Conservation (phyloP, 73 alveolate genomes). For the Chromera velia region DNA sequence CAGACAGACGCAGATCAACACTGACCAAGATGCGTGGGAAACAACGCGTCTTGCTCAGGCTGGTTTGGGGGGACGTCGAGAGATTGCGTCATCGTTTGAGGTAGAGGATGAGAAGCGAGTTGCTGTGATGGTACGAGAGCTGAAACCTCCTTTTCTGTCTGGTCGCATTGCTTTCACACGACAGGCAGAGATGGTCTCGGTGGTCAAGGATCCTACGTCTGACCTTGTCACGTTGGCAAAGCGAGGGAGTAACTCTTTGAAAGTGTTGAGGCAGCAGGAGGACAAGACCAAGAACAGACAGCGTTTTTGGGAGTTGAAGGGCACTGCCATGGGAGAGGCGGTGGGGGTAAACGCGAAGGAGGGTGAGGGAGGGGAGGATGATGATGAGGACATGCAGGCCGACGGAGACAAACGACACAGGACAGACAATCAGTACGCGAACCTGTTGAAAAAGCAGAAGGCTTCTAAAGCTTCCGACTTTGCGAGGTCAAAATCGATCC, state of each 20-base stretch:
- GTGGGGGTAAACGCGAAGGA: conserved; percentile 23
- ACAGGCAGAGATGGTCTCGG: conserved; percentile 84
- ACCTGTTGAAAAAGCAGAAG: conserved; percentile 60
- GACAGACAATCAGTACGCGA: conserved; percentile 62
- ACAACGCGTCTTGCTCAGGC: conserved; percentile 83
- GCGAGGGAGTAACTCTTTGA: conserved; percentile 65
- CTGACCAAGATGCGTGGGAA: conserved; percentile 95
- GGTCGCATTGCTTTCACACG: conserved; percentile 88
- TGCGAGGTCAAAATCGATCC: conserved; percentile 69
- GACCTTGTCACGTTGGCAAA: conserved; percentile 92
- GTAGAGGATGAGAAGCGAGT: conserved; percentile 90
- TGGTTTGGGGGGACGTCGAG: conserved; percentile 72
- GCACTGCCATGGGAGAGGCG: conserved; percentile 48
- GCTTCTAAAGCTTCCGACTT: conserved; percentile 85
- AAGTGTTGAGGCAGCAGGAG: conserved; percentile 56
- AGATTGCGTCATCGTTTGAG: conserved; percentile 47
- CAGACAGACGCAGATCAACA: not conserved
- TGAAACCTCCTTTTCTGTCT: conserved; percentile 95
- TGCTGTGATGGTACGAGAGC: conserved; percentile 85
- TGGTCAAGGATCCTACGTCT: conserved; percentile 94
- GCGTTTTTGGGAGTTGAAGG: conserved; percentile 53
- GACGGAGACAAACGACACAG: conserved; percentile 26
- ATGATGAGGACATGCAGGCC: conserved; percentile 6
- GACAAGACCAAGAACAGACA: conserved; percentile 61
- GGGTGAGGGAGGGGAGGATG: not conserved